phyloP scores from a whole-genome alignment of 1,139 yeast species.

The Kazachstania sp. region DNA sequence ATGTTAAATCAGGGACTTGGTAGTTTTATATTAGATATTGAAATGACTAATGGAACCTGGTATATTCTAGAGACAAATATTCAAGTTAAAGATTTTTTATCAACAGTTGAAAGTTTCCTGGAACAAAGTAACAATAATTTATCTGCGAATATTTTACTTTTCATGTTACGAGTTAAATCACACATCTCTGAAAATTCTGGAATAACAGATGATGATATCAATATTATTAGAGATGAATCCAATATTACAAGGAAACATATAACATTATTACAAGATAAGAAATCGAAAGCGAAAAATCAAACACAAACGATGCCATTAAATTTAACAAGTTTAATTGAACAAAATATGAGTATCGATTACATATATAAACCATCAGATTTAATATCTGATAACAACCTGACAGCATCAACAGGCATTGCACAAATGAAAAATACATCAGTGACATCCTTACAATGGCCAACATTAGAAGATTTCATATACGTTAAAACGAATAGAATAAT shows the following conservation, averaged over 20 bases:
- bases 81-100: constrained; percentile 34
- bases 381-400: not conserved
- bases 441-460: constrained; percentile 32
- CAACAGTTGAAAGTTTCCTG: constrained; percentile 36
- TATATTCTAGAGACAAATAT: constrained; percentile 51
- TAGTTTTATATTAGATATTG: constrained; percentile 51
- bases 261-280: no score
- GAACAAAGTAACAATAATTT: constrained; percentile 46
- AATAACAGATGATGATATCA: not conserved
- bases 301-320: constrained; percentile 15
- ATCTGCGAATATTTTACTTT: constrained; percentile 44
- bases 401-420: not conserved
- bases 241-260: not conserved
- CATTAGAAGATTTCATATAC: constrained; percentile 39
- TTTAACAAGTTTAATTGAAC: constrained; percentile 14
- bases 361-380: constrained; percentile 34
- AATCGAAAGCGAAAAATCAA: not conserved
- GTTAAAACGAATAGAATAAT: constrained; percentile 37
- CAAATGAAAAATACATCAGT: not conserved
- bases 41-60: constrained; percentile 46
- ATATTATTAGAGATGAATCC: not conserved
- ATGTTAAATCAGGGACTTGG: constrained; percentile 47
- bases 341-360: constrained; percentile 10
- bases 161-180: constrained; percentile 37
- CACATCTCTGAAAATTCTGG: not conserved